Conservation (phyloP, 345 rosid species). For the Salix suchowensis region DNA sequence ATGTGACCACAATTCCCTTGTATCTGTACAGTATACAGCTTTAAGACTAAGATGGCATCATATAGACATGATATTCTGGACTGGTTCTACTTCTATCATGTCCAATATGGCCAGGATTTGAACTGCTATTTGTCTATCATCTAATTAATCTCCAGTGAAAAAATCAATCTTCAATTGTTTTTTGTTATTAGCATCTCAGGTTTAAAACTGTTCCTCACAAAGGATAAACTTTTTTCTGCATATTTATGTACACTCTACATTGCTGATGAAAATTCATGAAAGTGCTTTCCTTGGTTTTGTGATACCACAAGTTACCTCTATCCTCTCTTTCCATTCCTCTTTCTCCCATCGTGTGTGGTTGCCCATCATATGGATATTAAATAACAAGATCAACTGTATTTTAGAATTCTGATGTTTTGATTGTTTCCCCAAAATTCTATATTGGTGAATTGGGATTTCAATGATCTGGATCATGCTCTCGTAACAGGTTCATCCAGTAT, state of each 20-base stretch:
- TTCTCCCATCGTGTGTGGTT: background rate
- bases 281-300: background rate
- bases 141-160: background rate
- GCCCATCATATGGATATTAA: background rate
- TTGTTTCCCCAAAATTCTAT: background rate
- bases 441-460: background rate
- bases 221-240: no score
- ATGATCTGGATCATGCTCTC: conserved; percentile 5
- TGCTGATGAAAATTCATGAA: background rate
- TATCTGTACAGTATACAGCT: background rate
- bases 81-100: background rate
- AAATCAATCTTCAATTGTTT: background rate
- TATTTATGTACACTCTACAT: background rate
- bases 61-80: background rate
- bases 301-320: background rate
- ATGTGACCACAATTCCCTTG: background rate
- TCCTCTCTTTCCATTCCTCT: background rate
- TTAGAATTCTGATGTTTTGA: background rate
- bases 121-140: background rate
- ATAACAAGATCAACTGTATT: background rate
- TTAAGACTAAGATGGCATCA: background rate
- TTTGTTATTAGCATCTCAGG: background rate
- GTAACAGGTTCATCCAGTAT: conserved; percentile 61
- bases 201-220: background rate
- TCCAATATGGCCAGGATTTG: background rate